A percentile compares a stretch with the other conserved stretches of the same genome.
These are phyloP conservation scores for Penicillium daleae DNA, from an alignment of 495 filamentous ascomycete species.

Conservation along the genomic window DNA sequence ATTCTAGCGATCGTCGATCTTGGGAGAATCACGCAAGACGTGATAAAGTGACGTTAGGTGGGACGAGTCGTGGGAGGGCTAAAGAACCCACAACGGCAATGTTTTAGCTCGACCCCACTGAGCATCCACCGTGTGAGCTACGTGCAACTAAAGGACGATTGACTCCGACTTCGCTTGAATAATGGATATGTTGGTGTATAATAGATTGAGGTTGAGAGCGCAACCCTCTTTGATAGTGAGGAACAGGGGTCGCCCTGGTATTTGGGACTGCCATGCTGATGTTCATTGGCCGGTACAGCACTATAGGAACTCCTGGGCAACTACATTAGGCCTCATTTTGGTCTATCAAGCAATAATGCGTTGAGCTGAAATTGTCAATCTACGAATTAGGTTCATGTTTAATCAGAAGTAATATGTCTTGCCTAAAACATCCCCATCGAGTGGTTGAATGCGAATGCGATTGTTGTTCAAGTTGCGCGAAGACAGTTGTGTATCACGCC, in stretches of 20 bases:
- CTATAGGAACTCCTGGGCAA: background rate
- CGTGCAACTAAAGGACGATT: background rate
- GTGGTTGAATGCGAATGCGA: background rate
- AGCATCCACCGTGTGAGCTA: background rate
- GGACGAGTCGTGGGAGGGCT: slow-evolving; percentile 14
- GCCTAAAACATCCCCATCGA: background rate
- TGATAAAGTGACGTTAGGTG: slow-evolving; percentile 28
- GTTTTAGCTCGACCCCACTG: slow-evolving; percentile 6
- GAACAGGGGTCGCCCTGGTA: background rate
- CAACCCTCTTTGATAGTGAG: background rate
- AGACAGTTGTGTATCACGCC: slow-evolving; percentile 22
- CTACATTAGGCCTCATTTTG: background rate
- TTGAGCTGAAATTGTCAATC: background rate
- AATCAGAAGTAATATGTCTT: background rate
- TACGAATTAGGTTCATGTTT: background rate
- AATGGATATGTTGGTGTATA: background rate
- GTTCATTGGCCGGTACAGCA: background rate
- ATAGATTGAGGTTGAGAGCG: background rate
- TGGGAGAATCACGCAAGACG: slow-evolving; percentile 31
- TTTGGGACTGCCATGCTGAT: background rate
- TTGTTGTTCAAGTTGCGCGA: slow-evolving; percentile 9
- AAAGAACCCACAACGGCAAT: background rate
- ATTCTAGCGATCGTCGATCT: slow-evolving; percentile 3
- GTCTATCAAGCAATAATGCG: background rate
- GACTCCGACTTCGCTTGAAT: background rate